phyloP scores from a whole-genome alignment of 1,139 yeast genomes.

The Magnusiomyces ingens region DNA sequence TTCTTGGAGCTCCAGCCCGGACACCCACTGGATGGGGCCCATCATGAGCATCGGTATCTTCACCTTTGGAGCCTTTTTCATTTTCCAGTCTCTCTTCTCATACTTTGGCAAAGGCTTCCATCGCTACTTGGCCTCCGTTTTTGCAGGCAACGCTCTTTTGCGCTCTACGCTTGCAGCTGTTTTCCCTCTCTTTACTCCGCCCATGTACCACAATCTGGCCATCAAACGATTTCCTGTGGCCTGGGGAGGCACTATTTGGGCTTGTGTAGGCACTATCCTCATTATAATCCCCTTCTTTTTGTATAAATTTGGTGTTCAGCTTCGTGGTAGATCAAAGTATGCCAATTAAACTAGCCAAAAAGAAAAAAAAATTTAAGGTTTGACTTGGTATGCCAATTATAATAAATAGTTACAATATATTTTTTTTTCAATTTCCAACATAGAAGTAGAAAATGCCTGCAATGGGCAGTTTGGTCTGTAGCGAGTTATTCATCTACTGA shows the following conservation, averaged over 20 bases:
- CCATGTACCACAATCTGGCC: constrained; percentile 41
- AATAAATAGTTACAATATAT: too few species aligned
- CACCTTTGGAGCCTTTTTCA: constrained; percentile 64
- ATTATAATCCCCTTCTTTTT: constrained; percentile 48
- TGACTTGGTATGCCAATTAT: too few species aligned
- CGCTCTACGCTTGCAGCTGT: constrained; percentile 48
- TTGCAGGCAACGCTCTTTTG: constrained; percentile 47
- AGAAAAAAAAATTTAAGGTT: too few species aligned
- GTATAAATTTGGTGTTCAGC: constrained; percentile 45
- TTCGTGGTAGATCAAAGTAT: constrained; percentile 38
- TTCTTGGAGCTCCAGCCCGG: constrained; percentile 62
- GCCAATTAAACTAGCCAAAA: constrained; percentile 25
- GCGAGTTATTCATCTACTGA: too few species aligned
- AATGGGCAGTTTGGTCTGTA: too few species aligned
- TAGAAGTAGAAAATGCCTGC: too few species aligned
- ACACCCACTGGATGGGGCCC: constrained; percentile 76
- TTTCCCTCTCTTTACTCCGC: constrained; percentile 50
- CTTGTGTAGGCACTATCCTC: constrained; percentile 39
- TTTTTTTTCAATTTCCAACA: too few species aligned
- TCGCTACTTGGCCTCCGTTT: constrained; percentile 55
- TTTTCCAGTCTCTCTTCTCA: constrained; percentile 65
- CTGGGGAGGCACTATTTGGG: constrained; percentile 49
- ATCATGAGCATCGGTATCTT: constrained; percentile 67
- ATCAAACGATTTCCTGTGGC: constrained; percentile 47
- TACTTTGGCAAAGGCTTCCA: constrained; percentile 71